Evolutionary conservation across 1,139 yeast species (phyloP), one percentile per base, ranked within the genome.

Genomic region (Yamadazyma atlantica): DNA sequence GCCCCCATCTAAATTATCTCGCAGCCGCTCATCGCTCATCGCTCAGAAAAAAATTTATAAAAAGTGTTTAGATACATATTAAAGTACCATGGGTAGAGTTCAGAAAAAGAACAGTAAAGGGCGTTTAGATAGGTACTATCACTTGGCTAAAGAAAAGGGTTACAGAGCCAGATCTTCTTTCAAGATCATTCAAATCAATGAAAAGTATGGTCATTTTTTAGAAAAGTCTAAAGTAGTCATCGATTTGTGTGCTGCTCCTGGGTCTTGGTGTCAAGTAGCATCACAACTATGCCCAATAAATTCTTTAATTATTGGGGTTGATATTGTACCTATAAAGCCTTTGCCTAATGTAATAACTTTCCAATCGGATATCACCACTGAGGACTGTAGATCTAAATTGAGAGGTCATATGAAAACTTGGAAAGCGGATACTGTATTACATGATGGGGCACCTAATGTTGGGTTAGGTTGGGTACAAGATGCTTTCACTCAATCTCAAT

Each of bases 211-310:
- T 22, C 96, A 89, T 63, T 92, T 92, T 60, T 69, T 90, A 43
- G 97, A 90, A 55, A 85, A 86, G 62, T 89, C 97, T n/a, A 92
- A 88, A 63, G 97, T 92, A 32, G 96, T 92, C 32, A 87, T 92
- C 40, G 99, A 92, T 77, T 73, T 92, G 52, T 92, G 99, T 84
- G 97, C 98, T 41, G 98, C 98, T 3, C 98, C 99, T 24, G 99
- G 99, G 42, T 89, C 97, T 3, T 92, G 98, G 97, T 92, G 98
- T 75, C 99, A 92, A 66, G 98, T 94, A 31, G 98, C 98, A 1
- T 81, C 95, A 3, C 88, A 88, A 46, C 65, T 88, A 41, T 90
- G 97, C 66, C 97, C 97, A 2, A 71, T 90, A 6, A 89, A 89
- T 62, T 88, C 97, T 1, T 73, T 92, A 49, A 90, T 92, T 54